phyloP scores from a whole-genome alignment of 2,329 filamentous ascomycete genomes.

The Xylaria sp. region DNA sequence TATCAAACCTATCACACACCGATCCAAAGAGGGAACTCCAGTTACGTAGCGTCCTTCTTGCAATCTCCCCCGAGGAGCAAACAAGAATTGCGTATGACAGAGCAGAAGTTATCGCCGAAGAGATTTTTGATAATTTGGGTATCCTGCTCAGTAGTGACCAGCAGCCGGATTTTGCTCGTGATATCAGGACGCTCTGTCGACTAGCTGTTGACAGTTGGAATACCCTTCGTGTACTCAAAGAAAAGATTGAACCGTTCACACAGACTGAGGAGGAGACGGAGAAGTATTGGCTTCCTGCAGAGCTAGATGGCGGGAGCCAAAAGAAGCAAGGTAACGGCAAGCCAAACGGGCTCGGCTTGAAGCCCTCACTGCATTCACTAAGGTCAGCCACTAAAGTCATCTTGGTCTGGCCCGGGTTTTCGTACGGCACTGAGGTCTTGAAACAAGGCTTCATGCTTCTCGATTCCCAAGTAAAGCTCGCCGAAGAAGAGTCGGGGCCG shows the following conservation, averaged over 20 bases:
- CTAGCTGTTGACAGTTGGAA: slow-evolving; percentile 17
- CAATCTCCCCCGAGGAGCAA: slow-evolving; percentile 10
- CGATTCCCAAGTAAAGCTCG: slow-evolving; percentile 13
- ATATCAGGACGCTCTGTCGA: slow-evolving; percentile 5
- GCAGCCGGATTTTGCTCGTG: background rate
- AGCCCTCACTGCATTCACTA: slow-evolving; percentile 14
- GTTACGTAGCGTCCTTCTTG: slow-evolving; percentile 20
- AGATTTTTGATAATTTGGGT: background rate
- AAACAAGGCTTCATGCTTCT: slow-evolving; percentile 28
- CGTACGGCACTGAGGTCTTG: slow-evolving; percentile 15
- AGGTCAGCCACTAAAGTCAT: slow-evolving; percentile 14
- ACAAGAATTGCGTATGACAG: background rate
- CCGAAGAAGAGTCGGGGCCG: slow-evolving; percentile 7
- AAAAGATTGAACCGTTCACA: slow-evolving; percentile 24
- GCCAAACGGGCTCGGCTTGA: slow-evolving; percentile 13
- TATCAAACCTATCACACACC: slow-evolving; percentile 10
- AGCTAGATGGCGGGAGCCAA: slow-evolving; percentile 2
- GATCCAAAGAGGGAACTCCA: slow-evolving; percentile 21
- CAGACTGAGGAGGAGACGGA: slow-evolving; percentile 5
- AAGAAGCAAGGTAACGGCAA: slow-evolving; percentile 11
- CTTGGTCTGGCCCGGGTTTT: slow-evolving; percentile 25
- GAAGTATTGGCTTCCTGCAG: slow-evolving; percentile 25
- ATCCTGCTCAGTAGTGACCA: background rate
- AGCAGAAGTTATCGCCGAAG: slow-evolving; percentile 2
- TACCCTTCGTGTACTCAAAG: slow-evolving; percentile 9